These are phyloP conservation scores for Xanthoconium purpureum DNA, from an alignment of 768 basidiomycete species.

Conservation along the genomic window DNA sequence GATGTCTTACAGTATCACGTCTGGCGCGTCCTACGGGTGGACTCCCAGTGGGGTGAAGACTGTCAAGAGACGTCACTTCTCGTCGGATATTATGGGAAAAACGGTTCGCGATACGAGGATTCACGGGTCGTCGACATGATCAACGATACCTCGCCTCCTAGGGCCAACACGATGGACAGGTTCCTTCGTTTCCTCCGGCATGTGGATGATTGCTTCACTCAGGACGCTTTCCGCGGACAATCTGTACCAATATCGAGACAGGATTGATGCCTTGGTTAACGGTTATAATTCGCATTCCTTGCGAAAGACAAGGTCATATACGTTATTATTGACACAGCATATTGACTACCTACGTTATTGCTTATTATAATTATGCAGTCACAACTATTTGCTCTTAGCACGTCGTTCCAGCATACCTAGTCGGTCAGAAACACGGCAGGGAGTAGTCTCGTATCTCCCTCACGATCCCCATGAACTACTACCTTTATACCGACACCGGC, in stretches of 20 bases:
- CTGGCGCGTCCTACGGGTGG: slow-evolving; percentile 46
- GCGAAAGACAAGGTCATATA: neutral
- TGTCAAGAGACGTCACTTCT: slow-evolving; percentile 52
- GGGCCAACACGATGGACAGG: slow-evolving; percentile 45
- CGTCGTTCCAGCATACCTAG: neutral
- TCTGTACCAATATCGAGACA: neutral
- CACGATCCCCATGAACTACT: slow-evolving; percentile 48
- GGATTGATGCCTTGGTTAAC: neutral
- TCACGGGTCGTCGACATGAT: slow-evolving; percentile 48
- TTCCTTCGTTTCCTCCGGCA: slow-evolving; percentile 48
- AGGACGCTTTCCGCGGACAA: slow-evolving; percentile 21
- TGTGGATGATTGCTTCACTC: slow-evolving; percentile 41
- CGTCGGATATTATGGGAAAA: slow-evolving; percentile 53
- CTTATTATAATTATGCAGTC: neutral
- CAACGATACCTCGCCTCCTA: slow-evolving; percentile 42
- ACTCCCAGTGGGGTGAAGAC: slow-evolving; percentile 40
- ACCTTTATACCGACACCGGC: slow-evolving; percentile 72
- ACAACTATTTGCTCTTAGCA: neutral
- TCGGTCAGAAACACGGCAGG: slow-evolving; percentile 13
- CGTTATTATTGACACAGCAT: neutral
- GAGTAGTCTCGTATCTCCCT: slow-evolving; percentile 35
- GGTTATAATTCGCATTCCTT: neutral
- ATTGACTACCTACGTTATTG: neutral
- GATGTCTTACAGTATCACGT: slow-evolving; percentile 42
- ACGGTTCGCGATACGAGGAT: slow-evolving; percentile 49